phyloP scores from a whole-genome alignment of 805 yeast genomes.

The Trichomonascus vanleenenianus region DNA sequence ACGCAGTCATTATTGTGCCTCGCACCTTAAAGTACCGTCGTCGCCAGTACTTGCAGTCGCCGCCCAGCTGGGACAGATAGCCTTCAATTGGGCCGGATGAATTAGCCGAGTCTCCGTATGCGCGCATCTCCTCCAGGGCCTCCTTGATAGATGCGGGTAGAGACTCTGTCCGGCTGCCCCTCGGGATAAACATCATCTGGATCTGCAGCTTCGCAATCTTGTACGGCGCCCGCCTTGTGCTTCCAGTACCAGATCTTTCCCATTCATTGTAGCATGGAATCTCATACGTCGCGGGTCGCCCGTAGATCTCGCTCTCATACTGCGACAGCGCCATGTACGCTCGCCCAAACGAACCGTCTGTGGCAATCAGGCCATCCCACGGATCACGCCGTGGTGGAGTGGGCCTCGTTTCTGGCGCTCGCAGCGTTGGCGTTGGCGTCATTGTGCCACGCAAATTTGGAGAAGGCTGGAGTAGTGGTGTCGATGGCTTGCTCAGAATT shows the following conservation, averaged over 20 bases:
- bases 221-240: slow-evolving; percentile 16
- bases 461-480: not conserved
- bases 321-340: slow-evolving; percentile 60
- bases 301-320: slow-evolving; percentile 48
- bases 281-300: slow-evolving; percentile 44
- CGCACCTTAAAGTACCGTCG: slow-evolving; percentile 67
- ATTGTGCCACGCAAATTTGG: no score
- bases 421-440: no score
- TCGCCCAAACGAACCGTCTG: slow-evolving; percentile 85
- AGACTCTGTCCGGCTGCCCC: slow-evolving; percentile 33
- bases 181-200: slow-evolving; percentile 53
- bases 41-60: slow-evolving; percentile 71
- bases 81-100: slow-evolving; percentile 43
- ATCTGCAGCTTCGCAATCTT: slow-evolving; percentile 49
- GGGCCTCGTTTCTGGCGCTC: not conserved
- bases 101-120: slow-evolving; percentile 2
- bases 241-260: slow-evolving; percentile 36
- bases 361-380: slow-evolving; percentile 58
- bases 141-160: slow-evolving; percentile 48
- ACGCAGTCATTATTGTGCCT: slow-evolving; percentile 68
- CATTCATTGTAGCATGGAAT: slow-evolving; percentile 76
- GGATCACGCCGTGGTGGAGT: slow-evolving; percentile 27
- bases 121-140: slow-evolving; percentile 25
- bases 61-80: slow-evolving; percentile 80
- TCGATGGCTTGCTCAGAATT: not conserved